Base-by-base conservation (phyloP, 306 rosid species). In the Dryas alaskensis region DNA sequence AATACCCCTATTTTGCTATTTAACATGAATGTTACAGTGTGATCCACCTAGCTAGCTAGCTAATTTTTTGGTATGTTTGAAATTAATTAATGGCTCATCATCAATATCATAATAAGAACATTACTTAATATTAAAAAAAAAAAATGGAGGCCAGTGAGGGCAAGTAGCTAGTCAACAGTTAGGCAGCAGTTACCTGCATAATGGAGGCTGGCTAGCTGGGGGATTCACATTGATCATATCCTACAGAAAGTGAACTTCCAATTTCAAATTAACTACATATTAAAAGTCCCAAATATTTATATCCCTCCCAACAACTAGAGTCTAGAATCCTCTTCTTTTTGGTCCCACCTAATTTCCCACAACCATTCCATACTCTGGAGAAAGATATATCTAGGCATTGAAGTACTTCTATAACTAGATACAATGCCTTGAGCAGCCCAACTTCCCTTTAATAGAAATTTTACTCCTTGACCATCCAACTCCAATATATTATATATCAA, bases 321-420 rank as follows among this genome's bases (percentile, higher is more conserved):
- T 58, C 25, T 25, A 31, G 65, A 31, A 60, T 60, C 45, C 10
- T 62, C 7, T 40, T 78, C 70, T 31, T 13, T 67, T 81, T 12
- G 85, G 82, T 77, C 90, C 89, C 87, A 81, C 52, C 79, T 51
- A 19, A 19, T 19, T 65, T 61, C 81, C 78, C 86, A 68, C 87
- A 63, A 75, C 76, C 89, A 65, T 67, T 84, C 66, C 57, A 82
- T 63, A 58, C 63, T 74, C 75, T 67, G 63, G 69, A 22, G n/a
- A 73, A 73, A 64, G 37, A 31, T 2, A 27, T 27, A 27, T 31
- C 22, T 22, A 76, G 74, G 74, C 78, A 70, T 80, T 47, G 76
- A 48, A 22, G 22, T 22, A 53, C 44, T 66, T 89, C 51, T 76
- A 65, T 60, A 47, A 64, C 40, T 79, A 69, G 37, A 31, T 54